Evolutionary conservation across 148 eudicot genomes (phyloP).

Genomic region (Chenopodium berlandieri): DNA sequence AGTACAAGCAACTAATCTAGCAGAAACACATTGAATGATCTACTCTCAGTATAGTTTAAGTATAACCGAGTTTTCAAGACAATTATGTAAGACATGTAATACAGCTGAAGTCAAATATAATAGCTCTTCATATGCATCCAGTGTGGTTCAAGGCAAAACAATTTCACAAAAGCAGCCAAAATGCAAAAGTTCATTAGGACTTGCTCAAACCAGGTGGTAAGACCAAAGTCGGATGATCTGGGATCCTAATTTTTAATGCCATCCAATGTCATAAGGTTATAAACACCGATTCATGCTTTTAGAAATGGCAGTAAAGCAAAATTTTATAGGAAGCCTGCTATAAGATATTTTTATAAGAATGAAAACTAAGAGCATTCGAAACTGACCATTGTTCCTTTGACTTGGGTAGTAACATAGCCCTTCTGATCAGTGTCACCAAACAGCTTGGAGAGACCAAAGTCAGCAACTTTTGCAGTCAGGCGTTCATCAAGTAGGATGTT

Average conservation of each 20-base stretch:
- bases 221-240: too few relatives aligned
- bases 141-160: background rate
- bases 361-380: background rate
- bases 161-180: background rate
- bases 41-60: background rate
- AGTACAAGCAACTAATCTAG: background rate
- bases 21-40: background rate
- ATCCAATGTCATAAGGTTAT: background rate
- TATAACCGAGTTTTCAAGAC: background rate
- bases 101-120: background rate
- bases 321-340: background rate
- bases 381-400: slow-evolving; percentile 77
- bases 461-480: slow-evolving; percentile 68
- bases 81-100: background rate
- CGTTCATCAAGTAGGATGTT: slow-evolving; percentile 59
- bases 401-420: slow-evolving; percentile 64
- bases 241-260: background rate
- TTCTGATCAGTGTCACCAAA: slow-evolving; percentile 43
- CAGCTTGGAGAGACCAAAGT: slow-evolving; percentile 63
- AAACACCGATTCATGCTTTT: too few relatives aligned
- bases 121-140: background rate
- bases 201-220: background rate
- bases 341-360: background rate
- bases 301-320: too few relatives aligned
- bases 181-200: background rate